These are phyloP conservation scores for Ceratobasidium sp. DNA, from an alignment of 1,284 basidiomycete genomes.

Conservation along the genomic window DNA sequence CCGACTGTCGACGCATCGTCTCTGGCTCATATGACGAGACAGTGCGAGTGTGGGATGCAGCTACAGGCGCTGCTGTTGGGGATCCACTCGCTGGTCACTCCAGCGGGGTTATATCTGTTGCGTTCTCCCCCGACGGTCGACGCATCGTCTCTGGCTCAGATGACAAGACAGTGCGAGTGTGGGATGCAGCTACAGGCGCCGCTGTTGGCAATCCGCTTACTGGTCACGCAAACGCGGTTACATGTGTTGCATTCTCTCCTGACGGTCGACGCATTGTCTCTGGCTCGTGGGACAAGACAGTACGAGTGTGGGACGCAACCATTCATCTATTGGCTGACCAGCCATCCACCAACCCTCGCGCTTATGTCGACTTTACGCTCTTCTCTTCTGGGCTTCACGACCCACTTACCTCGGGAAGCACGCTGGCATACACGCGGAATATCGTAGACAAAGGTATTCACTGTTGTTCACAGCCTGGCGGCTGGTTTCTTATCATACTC, in stretches of 20 bases:
- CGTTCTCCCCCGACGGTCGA: conserved; percentile 58
- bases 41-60: conserved; percentile 41
- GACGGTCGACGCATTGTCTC: conserved; percentile 54
- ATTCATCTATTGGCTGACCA: not conserved
- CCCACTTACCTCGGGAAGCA: no score
- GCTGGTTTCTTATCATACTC: no score
- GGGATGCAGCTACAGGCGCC: no score
- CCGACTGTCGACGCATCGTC: conserved; percentile 20
- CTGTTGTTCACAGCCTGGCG: no score
- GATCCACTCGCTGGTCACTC: conserved; percentile 21
- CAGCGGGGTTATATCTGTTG: conserved; percentile 52
- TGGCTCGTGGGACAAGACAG: conserved; percentile 22
- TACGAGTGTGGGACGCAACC: conserved; percentile 13
- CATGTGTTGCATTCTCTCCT: conserved; percentile 57
- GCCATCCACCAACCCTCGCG: not conserved
- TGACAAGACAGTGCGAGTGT: no score
- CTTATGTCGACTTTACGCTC: not conserved
- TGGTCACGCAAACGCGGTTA: no score
- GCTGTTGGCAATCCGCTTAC: no score
- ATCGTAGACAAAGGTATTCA: no score
- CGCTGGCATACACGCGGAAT: no score
- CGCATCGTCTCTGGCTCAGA: conserved; percentile 31
- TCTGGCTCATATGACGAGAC: conserved; percentile 38
- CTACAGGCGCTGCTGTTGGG: not conserved
- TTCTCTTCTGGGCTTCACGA: no score